phyloP scores from a whole-genome alignment of 2,329 filamentous ascomycete species.

The Botryotinia calthae region DNA sequence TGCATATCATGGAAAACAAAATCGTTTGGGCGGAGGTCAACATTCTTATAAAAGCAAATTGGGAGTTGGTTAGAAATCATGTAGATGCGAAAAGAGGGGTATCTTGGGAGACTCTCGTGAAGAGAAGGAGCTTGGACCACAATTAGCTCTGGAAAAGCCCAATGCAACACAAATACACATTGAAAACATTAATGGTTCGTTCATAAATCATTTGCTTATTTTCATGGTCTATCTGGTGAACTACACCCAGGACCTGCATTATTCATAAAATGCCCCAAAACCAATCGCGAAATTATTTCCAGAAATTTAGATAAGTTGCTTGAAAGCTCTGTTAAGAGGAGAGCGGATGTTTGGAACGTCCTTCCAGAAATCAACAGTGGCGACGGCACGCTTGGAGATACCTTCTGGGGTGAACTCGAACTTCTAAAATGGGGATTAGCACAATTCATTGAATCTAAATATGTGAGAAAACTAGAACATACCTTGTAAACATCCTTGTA shows the following conservation, averaged over 20 bases:
- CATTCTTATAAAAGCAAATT: background rate
- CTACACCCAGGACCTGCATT: conserved; percentile 10
- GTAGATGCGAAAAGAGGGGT: conserved; percentile 13
- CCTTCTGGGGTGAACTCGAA: conserved; percentile 99
- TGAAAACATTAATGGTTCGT: conserved; percentile 7
- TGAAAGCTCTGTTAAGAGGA: conserved; percentile 94
- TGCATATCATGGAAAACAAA: conserved; percentile 3
- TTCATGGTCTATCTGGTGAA: conserved; percentile 21
- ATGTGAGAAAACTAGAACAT: conserved; percentile 40
- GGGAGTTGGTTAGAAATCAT: conserved; percentile 2
- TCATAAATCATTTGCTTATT: conserved; percentile 20
- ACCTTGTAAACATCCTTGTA: conserved; percentile 98
- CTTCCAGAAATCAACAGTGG: conserved; percentile 98
- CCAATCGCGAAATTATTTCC: background rate
- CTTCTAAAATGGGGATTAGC: conserved; percentile 63
- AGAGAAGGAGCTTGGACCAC: conserved; percentile 9
- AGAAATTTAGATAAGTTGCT: conserved; percentile 79
- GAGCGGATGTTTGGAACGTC: conserved; percentile 84
- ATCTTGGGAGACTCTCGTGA: background rate
- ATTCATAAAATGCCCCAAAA: conserved; percentile 16
- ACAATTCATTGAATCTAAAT: conserved; percentile 23
- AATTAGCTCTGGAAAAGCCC: background rate
- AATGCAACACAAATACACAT: conserved; percentile 13
- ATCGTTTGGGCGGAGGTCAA: conserved; percentile 3
- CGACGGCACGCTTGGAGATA: conserved; percentile 88